phyloP scores from a whole-genome alignment of 2,329 filamentous ascomycete genomes.

The Acephala macrosclerotiorum region DNA sequence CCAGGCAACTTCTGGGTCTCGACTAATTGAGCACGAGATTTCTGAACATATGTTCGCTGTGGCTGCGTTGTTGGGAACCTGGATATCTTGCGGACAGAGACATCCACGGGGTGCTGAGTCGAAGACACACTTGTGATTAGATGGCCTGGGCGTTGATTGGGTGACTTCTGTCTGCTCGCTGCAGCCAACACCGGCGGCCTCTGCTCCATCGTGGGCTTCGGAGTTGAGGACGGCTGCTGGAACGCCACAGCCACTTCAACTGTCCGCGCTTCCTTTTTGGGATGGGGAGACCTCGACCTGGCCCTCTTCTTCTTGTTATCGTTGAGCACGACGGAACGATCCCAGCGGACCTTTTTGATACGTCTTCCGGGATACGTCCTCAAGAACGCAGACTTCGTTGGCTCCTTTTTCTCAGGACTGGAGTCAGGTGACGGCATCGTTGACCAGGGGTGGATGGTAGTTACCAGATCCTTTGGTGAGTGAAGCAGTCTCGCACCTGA shows the following conservation, averaged over 20 bases:
- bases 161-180: neutral
- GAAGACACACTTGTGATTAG: neutral
- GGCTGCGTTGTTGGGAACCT: neutral
- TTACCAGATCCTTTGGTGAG: neutral
- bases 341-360: conserved; percentile 29
- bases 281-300: neutral
- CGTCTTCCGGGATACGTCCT: neutral
- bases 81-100: neutral
- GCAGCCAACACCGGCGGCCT: neutral
- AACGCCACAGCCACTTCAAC: neutral
- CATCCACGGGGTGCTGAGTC: neutral
- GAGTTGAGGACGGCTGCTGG: neutral
- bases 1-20: neutral
- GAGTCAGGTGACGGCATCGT: conserved; percentile 13
- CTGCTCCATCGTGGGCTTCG: neutral
- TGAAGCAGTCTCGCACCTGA: neutral
- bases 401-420: neutral
- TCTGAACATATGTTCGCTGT: neutral
- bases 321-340: conserved; percentile 19
- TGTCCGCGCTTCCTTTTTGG: neutral
- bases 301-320: conserved; percentile 13
- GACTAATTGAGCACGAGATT: too few species aligned
- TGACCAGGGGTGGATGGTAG: neutral
- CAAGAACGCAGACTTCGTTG: neutral
- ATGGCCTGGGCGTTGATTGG: neutral